Percentiles rank a stretch among this genome's conserved stretches.
These are phyloP conservation scores for Termitomyces sp. DNA, from an alignment of 768 basidiomycete species.

Conservation along the genomic window DNA sequence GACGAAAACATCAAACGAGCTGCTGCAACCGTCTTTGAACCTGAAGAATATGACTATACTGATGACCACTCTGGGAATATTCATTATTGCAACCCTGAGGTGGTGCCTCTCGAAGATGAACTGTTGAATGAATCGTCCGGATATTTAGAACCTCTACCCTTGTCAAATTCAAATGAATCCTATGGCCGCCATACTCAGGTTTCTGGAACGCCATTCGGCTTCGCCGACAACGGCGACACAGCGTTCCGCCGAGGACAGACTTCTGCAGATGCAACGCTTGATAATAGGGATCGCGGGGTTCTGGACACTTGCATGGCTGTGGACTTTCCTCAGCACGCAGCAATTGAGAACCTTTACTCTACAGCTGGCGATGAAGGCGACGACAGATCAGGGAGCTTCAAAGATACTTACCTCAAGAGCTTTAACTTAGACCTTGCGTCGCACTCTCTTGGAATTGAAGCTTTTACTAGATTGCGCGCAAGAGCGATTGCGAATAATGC, in stretches of 20 bases:
- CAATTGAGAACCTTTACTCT: not conserved
- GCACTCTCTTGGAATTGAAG: slow-evolving; percentile 25
- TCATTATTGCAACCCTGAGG: not conserved
- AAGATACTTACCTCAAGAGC: not conserved
- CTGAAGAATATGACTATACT: not conserved
- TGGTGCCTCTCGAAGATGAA: not conserved
- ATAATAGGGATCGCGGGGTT: not conserved
- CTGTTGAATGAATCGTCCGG: not conserved
- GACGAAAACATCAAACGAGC: not conserved
- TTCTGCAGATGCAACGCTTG: not conserved
- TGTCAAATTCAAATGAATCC: not conserved
- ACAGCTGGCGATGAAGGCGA: not conserved
- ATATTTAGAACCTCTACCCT: not conserved
- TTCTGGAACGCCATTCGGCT: not conserved
- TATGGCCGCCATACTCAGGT: not conserved
- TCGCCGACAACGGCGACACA: not conserved
- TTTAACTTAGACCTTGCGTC: slow-evolving; percentile 1
- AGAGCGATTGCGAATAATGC: slow-evolving; percentile 20
- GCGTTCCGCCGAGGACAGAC: not conserved
- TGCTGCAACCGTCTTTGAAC: not conserved
- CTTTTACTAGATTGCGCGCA: slow-evolving; percentile 36
- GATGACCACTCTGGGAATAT: not conserved
- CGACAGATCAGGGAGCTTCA: not conserved
- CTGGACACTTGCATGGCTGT: no score
- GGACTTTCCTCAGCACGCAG: not conserved